Conservation (phyloP, 192 early-diverging fungal genomes). For the Podila minutissima region DNA sequence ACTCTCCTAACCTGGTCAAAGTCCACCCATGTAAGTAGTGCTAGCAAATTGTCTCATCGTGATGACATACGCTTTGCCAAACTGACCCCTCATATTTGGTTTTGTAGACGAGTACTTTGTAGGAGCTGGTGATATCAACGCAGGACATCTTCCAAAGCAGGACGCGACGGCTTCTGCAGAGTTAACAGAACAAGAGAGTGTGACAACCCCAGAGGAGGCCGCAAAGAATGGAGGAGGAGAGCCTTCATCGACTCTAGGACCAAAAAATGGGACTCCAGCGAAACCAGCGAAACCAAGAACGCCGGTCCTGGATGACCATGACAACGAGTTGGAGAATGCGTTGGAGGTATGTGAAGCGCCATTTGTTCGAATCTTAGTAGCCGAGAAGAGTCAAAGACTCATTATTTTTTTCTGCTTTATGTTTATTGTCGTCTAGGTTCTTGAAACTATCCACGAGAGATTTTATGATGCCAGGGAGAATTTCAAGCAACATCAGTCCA, state of each 20-base stretch:
- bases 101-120: conserved; percentile 88
- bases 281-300: conserved; percentile 35
- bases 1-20: conserved; percentile 89
- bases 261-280: neutral
- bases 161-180: conserved; percentile 6
- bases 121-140: conserved; percentile 97
- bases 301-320: conserved; percentile 65
- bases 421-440: conserved; percentile 45
- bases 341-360: conserved; percentile 36
- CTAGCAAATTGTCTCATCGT: neutral
- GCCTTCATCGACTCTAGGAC: neutral
- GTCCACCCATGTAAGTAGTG: conserved; percentile 86
- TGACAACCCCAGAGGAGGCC: conserved; percentile 15
- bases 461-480: conserved; percentile 66
- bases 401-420: neutral
- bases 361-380: neutral
- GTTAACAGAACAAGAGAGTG: neutral
- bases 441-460: conserved; percentile 70
- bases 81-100: too few relatives aligned
- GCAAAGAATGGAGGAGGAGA: conserved; percentile 29
- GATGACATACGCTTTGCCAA: too few relatives aligned
- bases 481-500: neutral
- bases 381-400: too few relatives aligned
- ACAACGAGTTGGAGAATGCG: conserved; percentile 66
- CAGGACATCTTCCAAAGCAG: conserved; percentile 64